Evolutionary conservation across 2,329 filamentous ascomycete genomes (phyloP).

Genomic region (Fragosphaeria purpurea): DNA sequence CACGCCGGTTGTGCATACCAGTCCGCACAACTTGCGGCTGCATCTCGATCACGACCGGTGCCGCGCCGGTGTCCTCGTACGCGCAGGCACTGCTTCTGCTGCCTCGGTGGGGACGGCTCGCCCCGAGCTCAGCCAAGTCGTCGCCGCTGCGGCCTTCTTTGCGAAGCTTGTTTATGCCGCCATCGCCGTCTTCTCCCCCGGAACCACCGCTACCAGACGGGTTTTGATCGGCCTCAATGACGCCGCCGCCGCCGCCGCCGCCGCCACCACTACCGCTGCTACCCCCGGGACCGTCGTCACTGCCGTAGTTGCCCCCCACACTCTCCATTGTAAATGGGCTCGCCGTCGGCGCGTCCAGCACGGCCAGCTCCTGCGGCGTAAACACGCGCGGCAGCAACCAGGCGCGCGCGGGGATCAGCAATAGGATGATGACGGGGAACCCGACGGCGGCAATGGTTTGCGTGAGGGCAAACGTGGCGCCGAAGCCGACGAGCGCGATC

Average conservation of each 20-base stretch:
- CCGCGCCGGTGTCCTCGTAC: too few species aligned
- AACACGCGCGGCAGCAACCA: constrained; percentile 55
- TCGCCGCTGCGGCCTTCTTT: constrained; percentile 1
- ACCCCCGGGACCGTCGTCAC: constrained; percentile 11
- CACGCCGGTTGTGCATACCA: constrained; percentile 12
- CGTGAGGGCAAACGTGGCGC: constrained; percentile 71
- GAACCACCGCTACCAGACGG: too few species aligned
- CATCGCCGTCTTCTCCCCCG: not conserved
- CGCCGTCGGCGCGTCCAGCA: constrained; percentile 64
- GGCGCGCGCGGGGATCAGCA: constrained; percentile 57
- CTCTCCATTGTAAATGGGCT: constrained; percentile 68
- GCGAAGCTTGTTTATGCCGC: too few species aligned
- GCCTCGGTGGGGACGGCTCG: not conserved
- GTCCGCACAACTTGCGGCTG: not conserved
- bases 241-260: too few species aligned
- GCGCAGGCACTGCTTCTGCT: not conserved
- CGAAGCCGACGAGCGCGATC: constrained; percentile 61
- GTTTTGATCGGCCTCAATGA: too few species aligned
- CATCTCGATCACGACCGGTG: constrained; percentile 2
- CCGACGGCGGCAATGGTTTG: constrained; percentile 73
- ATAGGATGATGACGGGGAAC: constrained; percentile 64
- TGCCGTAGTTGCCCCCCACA: constrained; percentile 53
- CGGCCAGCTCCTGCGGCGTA: constrained; percentile 45
- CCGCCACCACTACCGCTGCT: not conserved
- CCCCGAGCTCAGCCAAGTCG: constrained; percentile 11